Evolutionary conservation across 139 green algal species (phyloP).

Genomic region (Chlorella sorokiniana): DNA sequence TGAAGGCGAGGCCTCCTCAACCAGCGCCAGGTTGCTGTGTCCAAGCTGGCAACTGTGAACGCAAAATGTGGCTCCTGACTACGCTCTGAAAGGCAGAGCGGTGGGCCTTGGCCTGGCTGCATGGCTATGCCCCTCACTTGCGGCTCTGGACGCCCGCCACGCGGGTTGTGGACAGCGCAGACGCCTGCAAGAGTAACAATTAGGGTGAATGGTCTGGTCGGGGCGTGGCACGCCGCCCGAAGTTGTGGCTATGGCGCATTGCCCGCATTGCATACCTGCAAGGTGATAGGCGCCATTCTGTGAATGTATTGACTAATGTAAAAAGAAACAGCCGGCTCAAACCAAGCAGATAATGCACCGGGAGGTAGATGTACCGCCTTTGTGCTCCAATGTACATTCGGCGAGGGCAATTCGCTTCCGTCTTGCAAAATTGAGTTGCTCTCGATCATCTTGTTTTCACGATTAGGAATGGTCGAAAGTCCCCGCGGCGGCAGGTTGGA

Average conservation of each 20-base stretch:
- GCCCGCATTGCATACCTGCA: neutral
- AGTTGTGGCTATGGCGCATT: neutral
- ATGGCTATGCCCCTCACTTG: constrained; percentile 1
- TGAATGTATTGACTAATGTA: too few relatives aligned
- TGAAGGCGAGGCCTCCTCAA: too few relatives aligned
- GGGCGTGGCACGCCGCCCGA: neutral
- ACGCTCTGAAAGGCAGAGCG: neutral
- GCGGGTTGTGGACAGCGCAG: neutral
- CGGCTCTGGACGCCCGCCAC: neutral
- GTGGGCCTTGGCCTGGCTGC: neutral
- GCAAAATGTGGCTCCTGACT: neutral
- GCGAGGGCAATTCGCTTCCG: too few relatives aligned
- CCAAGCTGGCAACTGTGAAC: too few relatives aligned
- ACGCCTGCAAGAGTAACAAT: neutral
- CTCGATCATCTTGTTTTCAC: too few relatives aligned
- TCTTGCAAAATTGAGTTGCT: too few relatives aligned
- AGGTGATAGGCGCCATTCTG: constrained; percentile 4
- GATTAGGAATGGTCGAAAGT: too few relatives aligned
- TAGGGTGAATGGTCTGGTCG: neutral
- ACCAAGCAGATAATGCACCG: too few relatives aligned
- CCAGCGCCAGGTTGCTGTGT: neutral
- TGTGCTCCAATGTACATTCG: too few relatives aligned
- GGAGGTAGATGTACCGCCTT: too few relatives aligned
- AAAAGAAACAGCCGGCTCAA: too few relatives aligned
- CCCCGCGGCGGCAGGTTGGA: too few relatives aligned